phyloP scores from a whole-genome alignment of 257 asterid genomes.

The Anisodus acutangulus region DNA sequence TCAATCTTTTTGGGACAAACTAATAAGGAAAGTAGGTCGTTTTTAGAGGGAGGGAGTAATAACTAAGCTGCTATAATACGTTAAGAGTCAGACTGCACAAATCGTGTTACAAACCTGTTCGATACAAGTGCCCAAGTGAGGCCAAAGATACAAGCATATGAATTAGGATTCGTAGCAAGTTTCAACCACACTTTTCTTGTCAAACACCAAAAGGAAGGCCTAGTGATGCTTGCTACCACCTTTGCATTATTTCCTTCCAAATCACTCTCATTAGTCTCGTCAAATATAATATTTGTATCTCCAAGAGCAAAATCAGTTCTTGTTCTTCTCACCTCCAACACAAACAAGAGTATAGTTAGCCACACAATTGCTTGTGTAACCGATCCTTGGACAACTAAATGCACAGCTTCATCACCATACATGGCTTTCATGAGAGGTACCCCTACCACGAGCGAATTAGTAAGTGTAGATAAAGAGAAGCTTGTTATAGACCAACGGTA shows the following conservation, averaged over 20 bases:
- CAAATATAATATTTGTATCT: not conserved
- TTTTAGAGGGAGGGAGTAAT: too few relatives aligned
- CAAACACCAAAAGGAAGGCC: slow-evolving; percentile 36
- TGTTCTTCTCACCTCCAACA: slow-evolving; percentile 50
- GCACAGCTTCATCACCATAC: slow-evolving; percentile 57
- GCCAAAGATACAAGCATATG: slow-evolving; percentile 48
- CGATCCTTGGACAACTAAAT: slow-evolving; percentile 59
- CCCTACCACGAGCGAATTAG: slow-evolving; percentile 62
- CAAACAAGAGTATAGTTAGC: slow-evolving; percentile 54
- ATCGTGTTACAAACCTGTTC: slow-evolving; percentile 32
- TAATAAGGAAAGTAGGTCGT: too few relatives aligned
- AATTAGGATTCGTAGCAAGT: slow-evolving; percentile 45
- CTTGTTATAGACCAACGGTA: slow-evolving; percentile 61
- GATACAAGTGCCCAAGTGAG: slow-evolving; percentile 46
- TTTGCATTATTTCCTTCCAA: slow-evolving; percentile 32
- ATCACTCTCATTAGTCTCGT: not conserved
- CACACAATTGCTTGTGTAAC: slow-evolving; percentile 60
- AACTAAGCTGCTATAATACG: too few relatives aligned
- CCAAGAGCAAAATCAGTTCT: slow-evolving; percentile 2
- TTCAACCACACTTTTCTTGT: slow-evolving; percentile 40
- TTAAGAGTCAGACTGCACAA: too few relatives aligned
- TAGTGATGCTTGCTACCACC: not conserved
- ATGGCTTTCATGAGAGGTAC: slow-evolving; percentile 65
- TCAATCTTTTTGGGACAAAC: too few relatives aligned
- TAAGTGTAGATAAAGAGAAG: slow-evolving; percentile 59